Conservation (phyloP, 2,329 filamentous ascomycete species). For the Incumbomyces lentus region DNA sequence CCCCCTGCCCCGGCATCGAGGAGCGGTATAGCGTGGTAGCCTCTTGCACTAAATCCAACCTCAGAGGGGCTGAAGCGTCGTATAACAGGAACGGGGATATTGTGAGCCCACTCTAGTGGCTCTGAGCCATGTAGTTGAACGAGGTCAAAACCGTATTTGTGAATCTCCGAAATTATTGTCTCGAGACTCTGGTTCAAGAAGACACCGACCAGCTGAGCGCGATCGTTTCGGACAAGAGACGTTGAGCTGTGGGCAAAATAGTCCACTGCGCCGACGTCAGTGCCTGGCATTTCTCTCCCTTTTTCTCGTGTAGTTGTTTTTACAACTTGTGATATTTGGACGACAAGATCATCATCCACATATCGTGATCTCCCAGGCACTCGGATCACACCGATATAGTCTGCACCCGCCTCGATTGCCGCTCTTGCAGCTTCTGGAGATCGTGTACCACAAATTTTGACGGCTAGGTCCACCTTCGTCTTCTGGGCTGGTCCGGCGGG, state of each 20-base stretch:
- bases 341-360: conserved; percentile 66
- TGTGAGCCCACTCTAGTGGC: conserved; percentile 76
- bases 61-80: conserved; percentile 71
- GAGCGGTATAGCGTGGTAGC: conserved; percentile 73
- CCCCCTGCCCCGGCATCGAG: conserved; percentile 79
- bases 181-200: conserved; percentile 83
- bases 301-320: conserved; percentile 43
- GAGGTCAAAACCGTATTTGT: conserved; percentile 66
- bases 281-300: conserved; percentile 17
- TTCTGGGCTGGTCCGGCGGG: conserved; percentile 19
- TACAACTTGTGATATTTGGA: conserved; percentile 69
- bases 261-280: conserved; percentile 42
- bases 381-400: conserved; percentile 86
- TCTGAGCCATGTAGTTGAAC: conserved; percentile 91
- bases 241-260: conserved; percentile 56
- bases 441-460: conserved; percentile 93
- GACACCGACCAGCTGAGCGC: conserved; percentile 78
- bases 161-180: conserved; percentile 70
- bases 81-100: conserved; percentile 89
- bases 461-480: conserved; percentile 47
- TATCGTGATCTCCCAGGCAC: conserved; percentile 71
- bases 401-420: conserved; percentile 77
- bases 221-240: conserved; percentile 41
- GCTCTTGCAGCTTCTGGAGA: conserved; percentile 67
- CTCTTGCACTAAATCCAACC: conserved; percentile 59